Evolutionary conservation across 495 filamentous ascomycete species (phyloP), one percentile per base, ranked within the genome.

Genomic region (Aspergillus ostianus): DNA sequence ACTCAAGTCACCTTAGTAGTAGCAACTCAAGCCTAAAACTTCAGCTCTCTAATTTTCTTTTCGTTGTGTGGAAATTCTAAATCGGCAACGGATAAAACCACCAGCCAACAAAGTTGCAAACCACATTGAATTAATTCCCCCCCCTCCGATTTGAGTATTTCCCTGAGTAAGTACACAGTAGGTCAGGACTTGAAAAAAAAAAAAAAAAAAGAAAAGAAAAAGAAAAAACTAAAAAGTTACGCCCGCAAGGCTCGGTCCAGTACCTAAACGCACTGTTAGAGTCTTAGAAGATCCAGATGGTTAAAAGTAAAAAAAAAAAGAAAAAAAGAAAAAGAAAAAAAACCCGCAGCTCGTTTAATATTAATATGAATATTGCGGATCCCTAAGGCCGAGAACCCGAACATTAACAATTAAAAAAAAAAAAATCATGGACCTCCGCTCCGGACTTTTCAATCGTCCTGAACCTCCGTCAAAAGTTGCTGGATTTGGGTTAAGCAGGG

Each of bases 281-380:
- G n/a, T n/a, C n/a, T n/a, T n/a, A n/a, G n/a, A n/a, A 49, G 8
- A 47, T 13, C 26, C 13, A 47, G 26, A 56, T 47, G 48, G 29
- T 30, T 8, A 56, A 44, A 29, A 26, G 5, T 27, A 29, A 49
- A 30, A 45, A 48, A 2, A 17, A 56, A 48, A 56, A 30, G 8
- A n/a, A 29, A 48, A 56, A 56, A 48, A 56, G 17, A 20, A 44
- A 44, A 19, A 4, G 17, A 10, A 44, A 44, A 54, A n/a, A 12
- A 44, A 15, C 32, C 18, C 13, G 29, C 19, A 46, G 47, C n/a
- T 41, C 36, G 36, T 41, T 13, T 15, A 41, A 15, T 41, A n/a
- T n/a, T n/a, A n/a, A n/a, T n/a, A n/a, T n/a, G n/a, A 26, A 26
- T 26, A 2, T 26, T 10, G 15, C 36, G 36, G 36, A 41, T 41